Evolutionary conservation across 2,329 filamentous ascomycete genomes (phyloP).

Genomic region (Fusarium setosum): DNA sequence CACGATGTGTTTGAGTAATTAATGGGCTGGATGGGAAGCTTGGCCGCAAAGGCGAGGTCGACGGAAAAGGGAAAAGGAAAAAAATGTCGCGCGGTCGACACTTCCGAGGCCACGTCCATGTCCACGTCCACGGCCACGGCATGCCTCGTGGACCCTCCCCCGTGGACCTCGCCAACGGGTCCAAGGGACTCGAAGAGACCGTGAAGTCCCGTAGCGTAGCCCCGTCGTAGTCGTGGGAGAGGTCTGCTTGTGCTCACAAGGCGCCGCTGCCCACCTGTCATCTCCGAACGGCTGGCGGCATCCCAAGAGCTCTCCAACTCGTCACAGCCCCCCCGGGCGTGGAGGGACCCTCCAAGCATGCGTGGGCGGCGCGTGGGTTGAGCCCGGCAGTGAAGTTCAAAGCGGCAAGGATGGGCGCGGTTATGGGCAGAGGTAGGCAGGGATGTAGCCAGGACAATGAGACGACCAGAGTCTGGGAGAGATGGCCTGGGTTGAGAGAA

Average conservation of each 20-base stretch:
- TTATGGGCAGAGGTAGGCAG: slow-evolving; percentile 18
- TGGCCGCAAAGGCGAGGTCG: slow-evolving; percentile 10
- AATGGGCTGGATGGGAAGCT: slow-evolving; percentile 15
- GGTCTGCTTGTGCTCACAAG: slow-evolving; percentile 2
- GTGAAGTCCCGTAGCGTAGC: slow-evolving; percentile 34
- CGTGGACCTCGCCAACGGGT: slow-evolving; percentile 29
- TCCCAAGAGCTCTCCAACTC: slow-evolving; percentile 22
- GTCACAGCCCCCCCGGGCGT: slow-evolving; percentile 16
- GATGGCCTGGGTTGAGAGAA: neutral
- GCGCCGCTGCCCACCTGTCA: slow-evolving; percentile 34
- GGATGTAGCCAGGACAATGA: slow-evolving; percentile 2
- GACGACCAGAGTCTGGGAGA: neutral
- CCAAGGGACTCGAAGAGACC: slow-evolving; percentile 15
- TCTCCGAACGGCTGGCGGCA: slow-evolving; percentile 37
- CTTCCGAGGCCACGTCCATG: slow-evolving; percentile 16
- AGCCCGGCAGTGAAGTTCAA: slow-evolving; percentile 21
- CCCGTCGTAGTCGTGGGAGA: slow-evolving; percentile 24
- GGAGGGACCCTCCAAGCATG: slow-evolving; percentile 30
- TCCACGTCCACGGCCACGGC: slow-evolving; percentile 25
- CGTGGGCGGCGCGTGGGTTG: slow-evolving; percentile 26
- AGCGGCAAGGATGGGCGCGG: slow-evolving; percentile 21
- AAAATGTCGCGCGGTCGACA: slow-evolving; percentile 37
- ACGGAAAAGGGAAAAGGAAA: slow-evolving; percentile 3
- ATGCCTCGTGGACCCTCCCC: slow-evolving; percentile 25
- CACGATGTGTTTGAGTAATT: slow-evolving; percentile 1